phyloP scores from a whole-genome alignment of 2,329 filamentous ascomycete genomes.

The Arthroderma sp. region DNA sequence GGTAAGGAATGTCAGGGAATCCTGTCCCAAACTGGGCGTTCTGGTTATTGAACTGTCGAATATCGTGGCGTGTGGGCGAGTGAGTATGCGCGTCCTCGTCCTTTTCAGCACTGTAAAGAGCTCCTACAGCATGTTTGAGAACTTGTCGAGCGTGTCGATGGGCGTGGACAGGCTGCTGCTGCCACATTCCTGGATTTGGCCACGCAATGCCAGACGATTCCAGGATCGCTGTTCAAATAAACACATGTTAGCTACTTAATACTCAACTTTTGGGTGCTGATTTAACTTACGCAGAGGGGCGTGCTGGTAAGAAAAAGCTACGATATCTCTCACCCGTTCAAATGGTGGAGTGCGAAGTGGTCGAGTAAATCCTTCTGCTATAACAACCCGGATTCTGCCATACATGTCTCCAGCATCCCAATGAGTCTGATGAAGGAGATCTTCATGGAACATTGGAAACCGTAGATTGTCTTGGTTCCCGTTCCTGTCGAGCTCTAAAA shows the following conservation, averaged over 20 bases:
- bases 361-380: conserved; percentile 59
- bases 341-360: conserved; percentile 40
- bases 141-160: conserved; percentile 28
- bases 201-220: conserved; percentile 65
- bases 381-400: conserved; percentile 63
- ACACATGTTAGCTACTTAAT: neutral
- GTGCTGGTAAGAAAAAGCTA: conserved; percentile 75
- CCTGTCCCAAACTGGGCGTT: conserved; percentile 14
- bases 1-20: conserved; percentile 22
- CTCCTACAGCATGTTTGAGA: conserved; percentile 24
- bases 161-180: conserved; percentile 34
- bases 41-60: conserved; percentile 16
- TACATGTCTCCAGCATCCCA: conserved; percentile 61
- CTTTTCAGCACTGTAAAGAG: conserved; percentile 26
- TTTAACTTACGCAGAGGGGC: conserved; percentile 56
- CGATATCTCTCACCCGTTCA: conserved; percentile 58
- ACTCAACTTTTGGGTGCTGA: neutral
- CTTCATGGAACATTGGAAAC: conserved; percentile 61
- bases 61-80: conserved; percentile 42
- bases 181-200: conserved; percentile 64
- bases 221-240: conserved; percentile 48
- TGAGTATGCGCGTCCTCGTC: conserved; percentile 49
- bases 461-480: conserved; percentile 50
- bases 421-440: conserved; percentile 54
- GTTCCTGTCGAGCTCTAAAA: conserved; percentile 39